A percentile compares a stretch with the other conserved stretches of the same genome.
Evolutionary conservation across 495 filamentous ascomycete species (phyloP).

Genomic region (Aspergillus panamensis): DNA sequence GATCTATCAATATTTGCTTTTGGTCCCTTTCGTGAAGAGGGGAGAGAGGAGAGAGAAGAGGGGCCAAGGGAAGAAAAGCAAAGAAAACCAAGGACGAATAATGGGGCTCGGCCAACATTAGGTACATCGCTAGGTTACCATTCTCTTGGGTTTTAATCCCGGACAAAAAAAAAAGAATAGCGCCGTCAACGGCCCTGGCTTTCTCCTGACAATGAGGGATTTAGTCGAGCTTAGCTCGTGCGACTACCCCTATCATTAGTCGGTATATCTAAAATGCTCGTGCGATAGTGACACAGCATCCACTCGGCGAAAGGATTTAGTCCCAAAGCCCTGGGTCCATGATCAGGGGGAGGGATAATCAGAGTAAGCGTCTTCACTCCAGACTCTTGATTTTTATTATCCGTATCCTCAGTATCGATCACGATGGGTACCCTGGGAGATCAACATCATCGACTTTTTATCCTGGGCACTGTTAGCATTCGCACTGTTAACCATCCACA

Average conservation of each 20-base stretch:
- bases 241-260: background rate
- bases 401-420: no score
- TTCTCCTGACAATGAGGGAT: background rate
- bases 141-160: background rate
- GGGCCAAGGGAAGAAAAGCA: background rate
- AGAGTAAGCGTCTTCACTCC: no score
- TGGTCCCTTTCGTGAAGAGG: background rate
- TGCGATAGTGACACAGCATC: background rate
- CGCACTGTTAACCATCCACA: no score
- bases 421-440: no score
- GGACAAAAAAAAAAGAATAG: background rate
- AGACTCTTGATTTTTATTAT: no score
- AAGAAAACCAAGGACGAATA: background rate
- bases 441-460: no score
- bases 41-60: background rate
- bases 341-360: no score
- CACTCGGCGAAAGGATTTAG: background rate
- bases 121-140: constrained; percentile 10
- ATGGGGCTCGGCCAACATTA: background rate
- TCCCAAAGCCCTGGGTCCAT: background rate
- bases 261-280: background rate
- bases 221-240: background rate
- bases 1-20: no score
- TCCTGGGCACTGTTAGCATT: no score
- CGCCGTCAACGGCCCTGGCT: background rate